These are phyloP conservation scores for Tricholomella constricta DNA, from an alignment of 768 basidiomycete species.

Conservation along the genomic window DNA sequence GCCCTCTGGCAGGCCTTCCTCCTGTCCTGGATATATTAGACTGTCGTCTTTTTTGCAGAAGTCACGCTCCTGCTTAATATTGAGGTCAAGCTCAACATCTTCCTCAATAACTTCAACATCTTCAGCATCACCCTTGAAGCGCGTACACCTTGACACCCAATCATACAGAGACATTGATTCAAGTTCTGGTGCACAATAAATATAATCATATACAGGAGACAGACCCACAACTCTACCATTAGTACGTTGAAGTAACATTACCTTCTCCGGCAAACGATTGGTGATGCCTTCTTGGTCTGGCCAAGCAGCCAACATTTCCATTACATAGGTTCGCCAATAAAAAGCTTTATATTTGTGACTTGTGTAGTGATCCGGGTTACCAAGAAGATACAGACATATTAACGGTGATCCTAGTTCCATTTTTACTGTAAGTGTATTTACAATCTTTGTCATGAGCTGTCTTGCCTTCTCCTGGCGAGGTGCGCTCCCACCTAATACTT, in stretches of 20 bases:
- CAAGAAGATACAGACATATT: conserved; percentile 34
- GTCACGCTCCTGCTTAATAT: no score
- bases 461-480: conserved; percentile 24
- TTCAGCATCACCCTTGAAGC: not conserved
- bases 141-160: conserved; percentile 22
- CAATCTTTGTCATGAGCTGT: conserved; percentile 35
- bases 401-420: conserved; percentile 40
- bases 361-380: conserved; percentile 43
- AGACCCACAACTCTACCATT: conserved; percentile 21
- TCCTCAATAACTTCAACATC: no score
- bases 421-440: conserved; percentile 36
- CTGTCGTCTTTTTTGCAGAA: no score
- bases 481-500: conserved; percentile 20
- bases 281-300: not conserved
- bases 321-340: conserved; percentile 34
- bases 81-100: no score
- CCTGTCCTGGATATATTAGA: no score
- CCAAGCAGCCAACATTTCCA: conserved; percentile 21
- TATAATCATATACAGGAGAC: conserved; percentile 35
- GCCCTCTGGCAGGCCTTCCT: not conserved
- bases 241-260: conserved; percentile 18
- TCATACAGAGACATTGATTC: conserved; percentile 26
- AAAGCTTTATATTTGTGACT: conserved; percentile 32
- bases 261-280: conserved; percentile 11
- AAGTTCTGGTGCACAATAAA: conserved; percentile 21